Conservation (phyloP, 768 basidiomycete species). For the Suillus paluster region DNA sequence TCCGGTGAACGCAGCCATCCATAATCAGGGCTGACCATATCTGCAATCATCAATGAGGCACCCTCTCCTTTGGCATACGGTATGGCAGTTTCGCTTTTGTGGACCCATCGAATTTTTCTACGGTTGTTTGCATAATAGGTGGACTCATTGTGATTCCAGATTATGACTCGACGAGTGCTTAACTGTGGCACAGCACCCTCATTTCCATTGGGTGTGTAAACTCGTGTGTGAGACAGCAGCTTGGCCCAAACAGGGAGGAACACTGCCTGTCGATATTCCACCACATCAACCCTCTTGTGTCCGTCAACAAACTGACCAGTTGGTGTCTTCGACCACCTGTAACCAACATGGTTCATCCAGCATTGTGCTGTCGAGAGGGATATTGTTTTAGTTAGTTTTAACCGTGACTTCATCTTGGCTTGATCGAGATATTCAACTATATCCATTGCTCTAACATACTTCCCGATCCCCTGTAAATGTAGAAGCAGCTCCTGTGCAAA, state of each 20-base stretch:
- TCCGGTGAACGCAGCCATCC: conserved; percentile 31
- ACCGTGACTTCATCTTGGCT: conserved; percentile 14
- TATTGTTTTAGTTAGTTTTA: conserved; percentile 22
- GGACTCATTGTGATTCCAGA: conserved; percentile 39
- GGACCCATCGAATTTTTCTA: conserved; percentile 20
- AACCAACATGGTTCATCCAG: conserved; percentile 44
- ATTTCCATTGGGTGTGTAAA: too few relatives aligned
- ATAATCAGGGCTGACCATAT: conserved; percentile 40
- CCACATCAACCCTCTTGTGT: conserved; percentile 41
- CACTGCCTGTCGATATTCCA: conserved; percentile 24
- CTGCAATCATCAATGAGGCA: conserved; percentile 38
- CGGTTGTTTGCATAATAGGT: conserved; percentile 42
- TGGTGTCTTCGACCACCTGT: conserved; percentile 27
- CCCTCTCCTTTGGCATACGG: conserved; percentile 19
- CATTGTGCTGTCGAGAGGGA: conserved; percentile 34
- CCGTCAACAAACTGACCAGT: conserved; percentile 44
- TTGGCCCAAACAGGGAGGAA: conserved; percentile 21
- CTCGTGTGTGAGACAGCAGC: too few relatives aligned
- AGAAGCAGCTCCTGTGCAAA: conserved; percentile 17
- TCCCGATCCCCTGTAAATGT: conserved; percentile 23
- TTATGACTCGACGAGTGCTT: conserved; percentile 10
- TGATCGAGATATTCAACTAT: conserved; percentile 21
- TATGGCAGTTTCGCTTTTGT: conserved; percentile 16
- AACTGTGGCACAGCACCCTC: conserved; percentile 5
- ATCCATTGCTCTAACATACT: conserved; percentile 22